Percentiles rank a stretch among this genome's conserved stretches.
These are phyloP conservation scores for Podospora comata DNA, from an alignment of 495 filamentous ascomycete genomes.

Conservation along the genomic window DNA sequence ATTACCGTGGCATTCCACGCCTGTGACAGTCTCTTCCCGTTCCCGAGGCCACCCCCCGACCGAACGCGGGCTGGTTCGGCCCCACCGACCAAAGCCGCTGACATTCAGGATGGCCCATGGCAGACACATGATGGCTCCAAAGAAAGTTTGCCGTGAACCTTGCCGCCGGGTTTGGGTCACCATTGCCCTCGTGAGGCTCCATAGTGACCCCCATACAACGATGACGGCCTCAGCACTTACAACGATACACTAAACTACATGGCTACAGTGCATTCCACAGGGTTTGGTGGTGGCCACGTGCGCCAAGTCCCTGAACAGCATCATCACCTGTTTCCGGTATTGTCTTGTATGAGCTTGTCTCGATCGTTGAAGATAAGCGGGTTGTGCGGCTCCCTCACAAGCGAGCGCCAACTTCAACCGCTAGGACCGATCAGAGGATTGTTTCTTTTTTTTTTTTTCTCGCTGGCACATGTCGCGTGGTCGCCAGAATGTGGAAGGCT, in stretches of 20 bases:
- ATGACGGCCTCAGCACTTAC: not conserved
- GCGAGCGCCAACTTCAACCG: not conserved
- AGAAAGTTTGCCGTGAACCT: not conserved
- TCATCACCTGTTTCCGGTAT: not conserved
- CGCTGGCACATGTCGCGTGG: not conserved
- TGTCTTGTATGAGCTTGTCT: not conserved
- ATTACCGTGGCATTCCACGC: not conserved
- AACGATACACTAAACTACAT: no score
- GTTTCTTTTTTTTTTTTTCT: not conserved
- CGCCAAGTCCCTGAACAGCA: slow-evolving; percentile 1
- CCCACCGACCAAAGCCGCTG: not conserved
- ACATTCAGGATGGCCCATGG: not conserved
- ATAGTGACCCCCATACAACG: not conserved
- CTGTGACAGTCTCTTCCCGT: no score
- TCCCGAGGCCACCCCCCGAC: slow-evolving; percentile 3
- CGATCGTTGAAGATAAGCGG: slow-evolving; percentile 6
- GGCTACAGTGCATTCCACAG: no score
- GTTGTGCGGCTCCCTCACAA: not conserved
- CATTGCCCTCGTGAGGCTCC: not conserved
- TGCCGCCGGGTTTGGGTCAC: not conserved
- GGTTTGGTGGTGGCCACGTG: not conserved
- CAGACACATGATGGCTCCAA: no score
- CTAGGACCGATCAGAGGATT: not conserved
- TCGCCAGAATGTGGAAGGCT: not conserved
- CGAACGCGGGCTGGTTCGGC: slow-evolving; percentile 7